phyloP scores from a whole-genome alignment of 345 rosid species.

The Eutrema japonicum region DNA sequence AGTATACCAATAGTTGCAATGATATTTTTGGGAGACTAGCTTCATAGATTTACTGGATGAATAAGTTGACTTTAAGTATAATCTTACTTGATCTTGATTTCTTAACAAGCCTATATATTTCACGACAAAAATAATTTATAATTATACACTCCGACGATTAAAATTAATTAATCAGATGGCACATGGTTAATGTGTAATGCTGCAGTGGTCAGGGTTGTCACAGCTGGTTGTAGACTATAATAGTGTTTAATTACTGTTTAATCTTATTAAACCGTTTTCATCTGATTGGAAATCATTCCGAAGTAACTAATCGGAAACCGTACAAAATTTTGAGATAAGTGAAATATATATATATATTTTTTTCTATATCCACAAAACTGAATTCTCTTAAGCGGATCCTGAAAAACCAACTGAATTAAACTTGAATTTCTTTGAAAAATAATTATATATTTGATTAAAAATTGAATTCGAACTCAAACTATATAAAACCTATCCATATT shows the following conservation, averaged over 20 bases:
- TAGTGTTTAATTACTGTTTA: background rate
- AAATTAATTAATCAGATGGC: background rate
- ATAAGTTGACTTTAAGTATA: constrained; percentile 41
- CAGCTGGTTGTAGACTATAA: background rate
- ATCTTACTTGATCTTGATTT: constrained; percentile 31
- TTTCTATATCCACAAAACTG: too few species aligned
- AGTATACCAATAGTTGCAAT: constrained; percentile 20
- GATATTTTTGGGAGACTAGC: constrained; percentile 27
- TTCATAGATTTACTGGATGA: constrained; percentile 29
- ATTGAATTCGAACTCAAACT: too few species aligned
- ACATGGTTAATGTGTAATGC: constrained; percentile 1
- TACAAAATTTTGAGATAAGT: background rate
- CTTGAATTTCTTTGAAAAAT: background rate
- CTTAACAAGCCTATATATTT: constrained; percentile 26
- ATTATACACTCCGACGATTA: background rate
- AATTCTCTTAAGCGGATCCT: background rate
- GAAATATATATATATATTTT: too few species aligned
- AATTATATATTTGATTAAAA: too few species aligned
- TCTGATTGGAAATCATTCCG: background rate
- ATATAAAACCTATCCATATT: too few species aligned
- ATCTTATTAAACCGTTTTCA: background rate
- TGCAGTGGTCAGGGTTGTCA: constrained; percentile 18
- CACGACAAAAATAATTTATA: constrained; percentile 1
- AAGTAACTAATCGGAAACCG: background rate
- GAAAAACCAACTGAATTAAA: background rate